A percentile compares a stretch with the other conserved stretches of the same genome.
Evolutionary conservation across 2,329 filamentous ascomycete species (phyloP).

Genomic region (Huntiella moniliformis): DNA sequence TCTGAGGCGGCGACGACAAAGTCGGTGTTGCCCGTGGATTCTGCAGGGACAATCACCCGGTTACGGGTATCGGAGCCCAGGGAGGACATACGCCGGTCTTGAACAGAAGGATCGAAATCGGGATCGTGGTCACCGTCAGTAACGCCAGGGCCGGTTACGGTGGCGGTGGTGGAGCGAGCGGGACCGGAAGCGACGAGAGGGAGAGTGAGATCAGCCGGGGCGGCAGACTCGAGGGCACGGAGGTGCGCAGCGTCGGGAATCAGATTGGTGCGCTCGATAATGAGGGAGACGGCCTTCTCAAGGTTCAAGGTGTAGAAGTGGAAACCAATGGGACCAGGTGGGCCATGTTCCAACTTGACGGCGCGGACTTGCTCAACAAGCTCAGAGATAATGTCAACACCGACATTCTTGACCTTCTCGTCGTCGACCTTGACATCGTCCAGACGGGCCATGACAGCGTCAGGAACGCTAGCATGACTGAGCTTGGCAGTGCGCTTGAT

Average conservation of each 20-base stretch:
- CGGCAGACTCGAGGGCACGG: conserved; percentile 22
- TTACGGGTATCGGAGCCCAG: conserved; percentile 75
- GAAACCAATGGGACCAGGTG: conserved; percentile 47
- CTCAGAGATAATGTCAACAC: conserved; percentile 68
- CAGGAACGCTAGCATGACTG: conserved; percentile 70
- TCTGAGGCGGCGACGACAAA: conserved; percentile 60
- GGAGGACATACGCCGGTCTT: conserved; percentile 48
- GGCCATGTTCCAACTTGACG: conserved; percentile 3
- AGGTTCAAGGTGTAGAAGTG: conserved; percentile 97
- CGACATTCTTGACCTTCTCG: conserved; percentile 60
- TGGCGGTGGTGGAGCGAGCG: conserved; percentile 24
- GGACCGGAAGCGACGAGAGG: conserved; percentile 17
- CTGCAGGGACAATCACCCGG: conserved; percentile 59
- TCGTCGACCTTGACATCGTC: conserved; percentile 61
- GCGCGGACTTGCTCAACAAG: conserved; percentile 62
- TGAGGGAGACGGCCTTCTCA: conserved; percentile 88
- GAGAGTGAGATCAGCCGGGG: conserved; percentile 13
- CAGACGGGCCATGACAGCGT: conserved; percentile 47
- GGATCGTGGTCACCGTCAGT: conserved; percentile 9
- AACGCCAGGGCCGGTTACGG: conserved; percentile 19
- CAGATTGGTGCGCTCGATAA: conserved; percentile 67
- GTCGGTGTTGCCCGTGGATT: conserved; percentile 37
- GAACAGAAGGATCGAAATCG: conserved; percentile 20
- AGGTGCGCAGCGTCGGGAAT: conserved; percentile 39
- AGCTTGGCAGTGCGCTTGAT: conserved; percentile 85